phyloP scores from a whole-genome alignment of 768 basidiomycete species.

The Phlebiopsis gigantea region DNA sequence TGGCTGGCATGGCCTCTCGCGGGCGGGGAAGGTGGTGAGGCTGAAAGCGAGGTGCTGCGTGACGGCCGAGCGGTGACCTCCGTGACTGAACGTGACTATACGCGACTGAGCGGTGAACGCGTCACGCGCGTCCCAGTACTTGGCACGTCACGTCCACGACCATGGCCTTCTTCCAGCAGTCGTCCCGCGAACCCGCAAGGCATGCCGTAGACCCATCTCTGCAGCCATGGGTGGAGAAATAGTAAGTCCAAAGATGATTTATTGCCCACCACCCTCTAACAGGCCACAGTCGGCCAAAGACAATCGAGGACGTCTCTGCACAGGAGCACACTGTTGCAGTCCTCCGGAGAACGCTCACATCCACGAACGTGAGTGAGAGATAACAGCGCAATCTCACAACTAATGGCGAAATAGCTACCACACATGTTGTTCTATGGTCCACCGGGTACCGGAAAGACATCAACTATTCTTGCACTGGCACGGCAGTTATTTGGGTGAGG shows the following conservation, averaged over 20 bases:
- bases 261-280: neutral
- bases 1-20: constrained; percentile 23
- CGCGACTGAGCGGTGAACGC: constrained; percentile 36
- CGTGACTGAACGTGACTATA: constrained; percentile 21
- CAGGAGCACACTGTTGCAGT: constrained; percentile 97
- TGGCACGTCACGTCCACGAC: neutral
- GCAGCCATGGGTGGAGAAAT: constrained; percentile 99
- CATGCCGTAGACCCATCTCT: constrained; percentile 44
- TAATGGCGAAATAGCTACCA: too few species aligned
- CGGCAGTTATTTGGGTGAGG: constrained; percentile 90
- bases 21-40: constrained; percentile 8
- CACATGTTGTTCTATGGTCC: constrained; percentile 99
- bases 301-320: constrained; percentile 95
- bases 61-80: constrained; percentile 29
- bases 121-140: constrained; percentile 31
- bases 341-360: constrained; percentile 82
- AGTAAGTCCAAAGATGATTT: constrained; percentile 43
- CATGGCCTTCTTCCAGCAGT: constrained; percentile 64
- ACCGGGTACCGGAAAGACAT: constrained; percentile 98
- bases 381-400: too few species aligned
- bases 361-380: constrained; percentile 79
- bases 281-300: constrained; percentile 78
- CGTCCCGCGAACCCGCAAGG: constrained; percentile 23
- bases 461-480: constrained; percentile 91
- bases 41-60: constrained; percentile 16